Percentiles rank a stretch among this genome's conserved stretches.
phyloP scores from a whole-genome alignment of 2,329 filamentous ascomycete species.

The Dothideomycetes sp. region DNA sequence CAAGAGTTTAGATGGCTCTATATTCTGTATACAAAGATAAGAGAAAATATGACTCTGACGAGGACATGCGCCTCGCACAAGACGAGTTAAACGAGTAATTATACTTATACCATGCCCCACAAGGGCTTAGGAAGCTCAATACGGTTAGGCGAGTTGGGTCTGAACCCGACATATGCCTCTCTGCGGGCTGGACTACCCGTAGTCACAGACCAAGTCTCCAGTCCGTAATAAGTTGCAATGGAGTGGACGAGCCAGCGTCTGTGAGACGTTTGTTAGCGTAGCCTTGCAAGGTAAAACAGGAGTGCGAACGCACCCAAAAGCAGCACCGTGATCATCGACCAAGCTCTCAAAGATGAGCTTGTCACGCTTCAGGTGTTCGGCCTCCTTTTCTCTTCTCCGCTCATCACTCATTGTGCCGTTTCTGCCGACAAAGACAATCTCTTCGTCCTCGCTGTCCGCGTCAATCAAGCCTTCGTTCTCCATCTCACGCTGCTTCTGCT shows the following conservation, averaged over 20 bases:
- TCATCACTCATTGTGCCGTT: slow-evolving; percentile 53
- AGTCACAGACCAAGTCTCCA: slow-evolving; percentile 72
- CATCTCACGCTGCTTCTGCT: slow-evolving; percentile 37
- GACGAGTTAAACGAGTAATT: too few species aligned
- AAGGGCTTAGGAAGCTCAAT: background rate
- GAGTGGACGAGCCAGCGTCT: slow-evolving; percentile 90
- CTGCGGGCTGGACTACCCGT: slow-evolving; percentile 59
- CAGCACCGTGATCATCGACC: slow-evolving; percentile 62
- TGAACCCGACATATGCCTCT: slow-evolving; percentile 74
- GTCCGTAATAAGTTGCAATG: slow-evolving; percentile 83
- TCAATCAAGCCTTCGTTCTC: slow-evolving; percentile 35
- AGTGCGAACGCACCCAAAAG: slow-evolving; percentile 59
- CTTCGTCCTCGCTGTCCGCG: slow-evolving; percentile 57
- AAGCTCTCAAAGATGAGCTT: slow-evolving; percentile 72
- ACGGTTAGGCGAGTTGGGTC: slow-evolving; percentile 24
- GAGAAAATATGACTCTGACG: too few species aligned
- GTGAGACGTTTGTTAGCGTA: slow-evolving; percentile 4
- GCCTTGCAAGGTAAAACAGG: background rate
- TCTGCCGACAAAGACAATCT: slow-evolving; percentile 80
- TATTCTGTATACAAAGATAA: too few species aligned
- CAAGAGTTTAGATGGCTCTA: too few species aligned
- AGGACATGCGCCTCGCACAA: too few species aligned
- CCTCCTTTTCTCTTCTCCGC: slow-evolving; percentile 40
- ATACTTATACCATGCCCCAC: background rate
- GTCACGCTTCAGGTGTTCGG: slow-evolving; percentile 44